Evolutionary conservation across 805 yeast species (phyloP), one percentile per base, ranked within the genome.

Genomic region (Naumovozyma castellii): DNA sequence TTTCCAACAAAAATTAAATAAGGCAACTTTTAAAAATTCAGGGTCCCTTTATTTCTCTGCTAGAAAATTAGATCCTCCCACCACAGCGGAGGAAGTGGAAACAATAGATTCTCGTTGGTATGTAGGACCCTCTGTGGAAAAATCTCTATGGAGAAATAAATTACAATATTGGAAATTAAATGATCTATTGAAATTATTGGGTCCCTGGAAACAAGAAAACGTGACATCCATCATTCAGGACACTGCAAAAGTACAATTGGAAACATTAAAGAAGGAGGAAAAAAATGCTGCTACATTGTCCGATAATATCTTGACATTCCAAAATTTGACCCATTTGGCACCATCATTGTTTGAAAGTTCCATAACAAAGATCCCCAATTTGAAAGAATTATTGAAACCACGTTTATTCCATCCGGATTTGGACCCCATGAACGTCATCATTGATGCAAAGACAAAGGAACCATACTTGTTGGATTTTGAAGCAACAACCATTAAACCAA

Each of bases 91-190:
- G 16, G 46, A 43, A 12, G 27, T 42, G 38, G 48, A 46, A 29
- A 38, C 34, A 8, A 75, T 22, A 6, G 27, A 22, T 10, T 22
- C 27, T 6, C 27, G 95, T 65, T 88, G 94, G 94, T 72, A 80
- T 56, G 77, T 90, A 49, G 97, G 98, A 5, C 92, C 95, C n/a
- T 74, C 84, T 18, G 78, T 76, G 22, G 97, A 90, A 61, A 73
- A 82, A 48, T 72, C 76, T 12, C 84, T 78, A 58, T 80, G 87
- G 73, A 83, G 81, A 59, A 73, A 78, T 48, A 80, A 79, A 39
- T 64, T 70, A 41, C 34, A 27, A 2, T 29, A 15, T n/a, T 22
- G 27, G 27, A 25, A 32, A 10, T 18, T 18, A 5, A 20, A 34
- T 5, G 22, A 35, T 14, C 13, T 18, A 4, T 15, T 29, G n/a